Percentiles rank a stretch among this genome's conserved stretches.
Conservation (phyloP, 2,329 filamentous ascomycete species). For the Trichophyton benhamiae region DNA sequence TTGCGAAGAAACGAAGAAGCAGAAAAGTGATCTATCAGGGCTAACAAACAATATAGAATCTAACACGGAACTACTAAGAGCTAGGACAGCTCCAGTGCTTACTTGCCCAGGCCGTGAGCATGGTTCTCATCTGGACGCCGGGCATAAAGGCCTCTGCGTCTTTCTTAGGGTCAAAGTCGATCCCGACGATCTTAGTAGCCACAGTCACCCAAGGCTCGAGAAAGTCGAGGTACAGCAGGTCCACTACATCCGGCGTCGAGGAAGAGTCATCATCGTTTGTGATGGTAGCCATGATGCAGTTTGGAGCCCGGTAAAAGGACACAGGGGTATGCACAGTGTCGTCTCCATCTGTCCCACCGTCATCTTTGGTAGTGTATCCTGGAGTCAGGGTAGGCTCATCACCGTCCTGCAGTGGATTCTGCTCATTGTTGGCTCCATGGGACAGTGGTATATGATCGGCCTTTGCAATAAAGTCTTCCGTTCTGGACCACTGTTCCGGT, state of each 20-base stretch:
- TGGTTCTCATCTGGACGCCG: conserved; percentile 43
- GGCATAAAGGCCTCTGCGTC: conserved; percentile 44
- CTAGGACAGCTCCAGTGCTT: conserved; percentile 39
- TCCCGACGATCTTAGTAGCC: conserved; percentile 53
- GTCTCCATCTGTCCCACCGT: conserved; percentile 71
- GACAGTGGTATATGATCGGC: conserved; percentile 6
- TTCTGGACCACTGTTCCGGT: conserved; percentile 32
- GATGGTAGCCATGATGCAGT: conserved; percentile 65
- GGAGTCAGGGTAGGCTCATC: conserved; percentile 37
- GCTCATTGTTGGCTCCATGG: conserved; percentile 1
- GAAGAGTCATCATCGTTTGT: neutral
- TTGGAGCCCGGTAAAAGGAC: conserved; percentile 64
- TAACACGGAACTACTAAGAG: neutral
- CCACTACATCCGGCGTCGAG: conserved; percentile 53
- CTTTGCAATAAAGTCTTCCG: conserved; percentile 16
- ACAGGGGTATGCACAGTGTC: conserved; percentile 73
- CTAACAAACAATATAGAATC: too few relatives aligned
- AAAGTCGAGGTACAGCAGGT: conserved; percentile 86
- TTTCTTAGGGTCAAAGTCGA: conserved; percentile 34
- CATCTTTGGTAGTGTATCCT: conserved; percentile 84
- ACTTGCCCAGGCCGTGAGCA: conserved; percentile 49
- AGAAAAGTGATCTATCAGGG: neutral
- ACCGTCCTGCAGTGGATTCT: conserved; percentile 7
- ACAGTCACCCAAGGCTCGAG: conserved; percentile 69
- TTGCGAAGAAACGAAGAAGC: neutral